These are phyloP conservation scores for Penicillium robsamsonii DNA, from an alignment of 495 filamentous ascomycete species.

Conservation along the genomic window DNA sequence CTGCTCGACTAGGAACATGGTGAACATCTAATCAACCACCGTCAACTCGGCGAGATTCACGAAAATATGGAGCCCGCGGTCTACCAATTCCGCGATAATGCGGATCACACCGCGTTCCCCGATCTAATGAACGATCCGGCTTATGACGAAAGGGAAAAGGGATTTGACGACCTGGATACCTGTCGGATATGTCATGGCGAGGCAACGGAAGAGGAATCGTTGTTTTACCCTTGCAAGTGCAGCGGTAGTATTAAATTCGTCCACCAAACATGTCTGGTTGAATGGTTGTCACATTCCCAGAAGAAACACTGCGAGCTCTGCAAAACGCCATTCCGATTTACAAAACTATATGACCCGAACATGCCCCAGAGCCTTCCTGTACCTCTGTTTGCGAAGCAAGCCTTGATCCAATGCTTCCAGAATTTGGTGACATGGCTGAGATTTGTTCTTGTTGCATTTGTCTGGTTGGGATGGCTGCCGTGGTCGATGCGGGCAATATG, in stretches of 20 bases:
- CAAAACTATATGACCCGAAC: constrained; percentile 88
- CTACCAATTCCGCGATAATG: constrained; percentile 15
- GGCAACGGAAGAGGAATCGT: constrained; percentile 74
- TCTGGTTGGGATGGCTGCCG: constrained; percentile 87
- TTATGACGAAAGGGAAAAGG: constrained; percentile 45
- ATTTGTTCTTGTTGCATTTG: constrained; percentile 71
- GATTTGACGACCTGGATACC: constrained; percentile 62
- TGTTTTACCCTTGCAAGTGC: constrained; percentile 98
- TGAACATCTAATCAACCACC: constrained; percentile 28
- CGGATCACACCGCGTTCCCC: constrained; percentile 34
- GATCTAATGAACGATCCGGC: constrained; percentile 69
- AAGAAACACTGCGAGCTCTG: constrained; percentile 99
- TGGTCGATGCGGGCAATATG: constrained; percentile 90
- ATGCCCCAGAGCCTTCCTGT: constrained; percentile 85
- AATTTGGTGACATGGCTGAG: constrained; percentile 74
- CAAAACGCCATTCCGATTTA: constrained; percentile 97
- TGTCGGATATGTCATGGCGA: constrained; percentile 96
- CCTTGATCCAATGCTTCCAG: constrained; percentile 65
- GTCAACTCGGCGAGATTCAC: constrained; percentile 21
- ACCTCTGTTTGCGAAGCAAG: constrained; percentile 73
- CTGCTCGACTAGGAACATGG: constrained; percentile 14
- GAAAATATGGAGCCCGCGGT: constrained; percentile 29
- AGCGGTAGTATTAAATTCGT: constrained; percentile 98
- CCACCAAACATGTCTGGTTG: constrained; percentile 95
- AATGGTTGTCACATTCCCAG: constrained; percentile 96